phyloP scores from a whole-genome alignment of 2,329 filamentous ascomycete genomes.

The Colletotrichum nymphaeae region DNA sequence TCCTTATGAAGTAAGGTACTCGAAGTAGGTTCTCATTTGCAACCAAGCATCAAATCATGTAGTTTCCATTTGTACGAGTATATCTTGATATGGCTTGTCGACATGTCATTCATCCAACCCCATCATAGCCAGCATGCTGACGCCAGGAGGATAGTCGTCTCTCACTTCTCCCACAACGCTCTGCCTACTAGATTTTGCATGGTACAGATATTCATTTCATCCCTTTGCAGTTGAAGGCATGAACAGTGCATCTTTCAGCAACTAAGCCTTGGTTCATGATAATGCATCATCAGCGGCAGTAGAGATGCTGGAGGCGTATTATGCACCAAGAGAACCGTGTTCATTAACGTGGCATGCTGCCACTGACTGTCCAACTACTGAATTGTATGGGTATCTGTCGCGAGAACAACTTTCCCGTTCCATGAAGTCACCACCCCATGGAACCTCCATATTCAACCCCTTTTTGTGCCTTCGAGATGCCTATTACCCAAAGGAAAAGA shows the following conservation, averaged over 20 bases:
- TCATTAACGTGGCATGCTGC: background rate
- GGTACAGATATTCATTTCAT: too few species aligned
- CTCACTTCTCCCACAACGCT: too few species aligned
- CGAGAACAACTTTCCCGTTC: background rate
- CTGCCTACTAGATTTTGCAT: too few species aligned
- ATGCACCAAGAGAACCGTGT: background rate
- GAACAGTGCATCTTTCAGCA: background rate
- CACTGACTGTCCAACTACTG: background rate
- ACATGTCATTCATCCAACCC: too few species aligned
- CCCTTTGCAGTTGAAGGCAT: too few species aligned
- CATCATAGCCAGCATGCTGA: too few species aligned
- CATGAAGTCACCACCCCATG: background rate
- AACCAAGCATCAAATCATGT: too few species aligned
- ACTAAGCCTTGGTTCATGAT: too few species aligned
- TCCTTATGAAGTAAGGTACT: too few species aligned
- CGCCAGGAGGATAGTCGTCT: background rate
- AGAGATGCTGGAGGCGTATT: background rate
- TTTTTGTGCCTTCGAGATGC: background rate
- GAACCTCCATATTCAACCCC: background rate
- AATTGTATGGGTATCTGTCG: conserved; percentile 5
- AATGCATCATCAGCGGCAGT: background rate
- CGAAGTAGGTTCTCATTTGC: too few species aligned
- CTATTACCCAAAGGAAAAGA: background rate
- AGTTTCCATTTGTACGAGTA: too few species aligned
- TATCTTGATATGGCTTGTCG: too few species aligned